phyloP scores from a whole-genome alignment of 495 filamentous ascomycete species.

The Chaetomium cochliodes region DNA sequence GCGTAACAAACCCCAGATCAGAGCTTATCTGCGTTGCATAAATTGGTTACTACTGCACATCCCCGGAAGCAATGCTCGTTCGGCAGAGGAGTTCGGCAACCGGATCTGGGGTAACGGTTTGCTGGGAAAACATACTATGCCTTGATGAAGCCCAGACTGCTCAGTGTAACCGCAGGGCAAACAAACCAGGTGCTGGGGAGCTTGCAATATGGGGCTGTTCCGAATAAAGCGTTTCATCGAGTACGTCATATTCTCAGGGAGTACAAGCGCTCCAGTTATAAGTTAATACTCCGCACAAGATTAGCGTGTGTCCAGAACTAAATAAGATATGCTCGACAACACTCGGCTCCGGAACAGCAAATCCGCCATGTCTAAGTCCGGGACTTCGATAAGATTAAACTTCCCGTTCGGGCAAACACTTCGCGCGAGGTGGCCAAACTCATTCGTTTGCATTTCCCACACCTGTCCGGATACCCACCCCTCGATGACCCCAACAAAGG shows the following conservation, averaged over 20 bases:
- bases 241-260: neutral
- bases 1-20: neutral
- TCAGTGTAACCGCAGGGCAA: neutral
- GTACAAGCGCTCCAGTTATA: no score
- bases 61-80: neutral
- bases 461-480: no score
- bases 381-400: neutral
- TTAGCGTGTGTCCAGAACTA: no score
- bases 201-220: neutral
- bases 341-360: no score
- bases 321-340: no score
- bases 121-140: no score
- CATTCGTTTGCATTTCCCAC: neutral
- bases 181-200: neutral
- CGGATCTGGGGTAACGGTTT: neutral
- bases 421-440: neutral
- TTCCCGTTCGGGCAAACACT: neutral
- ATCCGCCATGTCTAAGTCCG: neutral
- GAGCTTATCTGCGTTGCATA: neutral
- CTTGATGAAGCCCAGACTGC: neutral
- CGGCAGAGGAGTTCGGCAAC: constrained; percentile 9
- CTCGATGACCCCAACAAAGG: no score
- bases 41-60: neutral
- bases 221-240: neutral
- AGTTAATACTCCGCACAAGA: no score